Evolutionary conservation across 2,329 filamentous ascomycete species (phyloP), one percentile per base, ranked within the genome.

Genomic region (Neonectria hederae): DNA sequence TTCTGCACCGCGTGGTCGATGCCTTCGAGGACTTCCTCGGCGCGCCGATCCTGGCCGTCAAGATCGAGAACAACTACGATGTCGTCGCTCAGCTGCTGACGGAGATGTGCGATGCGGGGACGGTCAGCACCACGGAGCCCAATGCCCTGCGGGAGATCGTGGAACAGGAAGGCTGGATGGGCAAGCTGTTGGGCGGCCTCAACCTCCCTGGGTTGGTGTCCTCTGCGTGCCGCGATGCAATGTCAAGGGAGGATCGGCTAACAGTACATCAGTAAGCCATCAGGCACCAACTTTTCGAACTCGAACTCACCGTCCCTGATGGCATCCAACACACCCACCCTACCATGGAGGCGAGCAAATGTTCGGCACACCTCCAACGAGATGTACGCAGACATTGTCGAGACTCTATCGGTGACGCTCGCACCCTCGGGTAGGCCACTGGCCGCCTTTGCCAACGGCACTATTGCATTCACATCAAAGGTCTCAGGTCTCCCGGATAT

Each of bases 291-390:
- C 64, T 80, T 81, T 53, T 75, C 79, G 19, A 82, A 76, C 58
- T 72, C 82, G 1, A 78, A 72, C 46, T 63, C 78, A 17, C 76
- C 83, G 0, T 79, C 82, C 8, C 74, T 86, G 8, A 65, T 81
- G 14, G 69, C 82, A 19, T 77, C 83, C 17, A 86, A 83, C 69
- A 82, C 82, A 1, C 83, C 86, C 0, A 84, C 87, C 8, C 74
- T 98, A 43, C 94, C 94, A 1, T 99, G 96, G 96, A 88, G 96
- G 66, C 86, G 94, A 65, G 89, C 93, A 42, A 97, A 97, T 74
- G 96, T 99, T 57, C 87, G 94, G 17, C 96, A 99, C 78, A 98
- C 95, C 4, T 97, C 92, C 59, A 99, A 98, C 79, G 96, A 99
- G 79, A 85, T 99, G 70, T 98, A 98, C 77, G 95, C 97, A 62